Evolutionary conservation across 176 grass and related monocot species (phyloP).

Genomic region (Triticum urartu): DNA sequence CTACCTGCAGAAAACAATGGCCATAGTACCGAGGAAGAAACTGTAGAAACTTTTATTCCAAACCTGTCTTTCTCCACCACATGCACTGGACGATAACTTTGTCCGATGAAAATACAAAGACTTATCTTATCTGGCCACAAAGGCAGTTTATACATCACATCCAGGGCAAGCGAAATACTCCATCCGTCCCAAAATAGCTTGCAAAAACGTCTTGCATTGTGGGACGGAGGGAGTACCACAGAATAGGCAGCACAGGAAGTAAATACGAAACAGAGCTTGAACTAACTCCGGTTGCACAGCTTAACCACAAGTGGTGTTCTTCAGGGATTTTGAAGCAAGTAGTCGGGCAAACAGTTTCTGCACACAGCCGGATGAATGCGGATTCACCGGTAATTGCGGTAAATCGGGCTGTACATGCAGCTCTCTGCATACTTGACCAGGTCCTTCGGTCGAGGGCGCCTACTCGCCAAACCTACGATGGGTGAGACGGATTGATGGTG

Average conservation of each 20-base stretch:
- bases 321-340: background rate
- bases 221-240: no score
- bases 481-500: background rate
- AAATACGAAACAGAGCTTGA: background rate
- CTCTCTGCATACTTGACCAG: constrained; percentile 78
- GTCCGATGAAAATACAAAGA: background rate
- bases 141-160: constrained; percentile 24
- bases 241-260: background rate
- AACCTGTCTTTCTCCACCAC: constrained; percentile 1
- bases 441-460: constrained; percentile 59
- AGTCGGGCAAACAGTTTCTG: background rate
- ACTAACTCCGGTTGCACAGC: background rate
- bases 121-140: background rate
- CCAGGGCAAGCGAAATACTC: background rate
- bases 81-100: background rate
- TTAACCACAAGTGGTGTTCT: background rate
- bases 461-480: constrained; percentile 54
- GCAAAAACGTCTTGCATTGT: no score
- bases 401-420: constrained; percentile 82
- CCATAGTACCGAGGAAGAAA: constrained; percentile 34
- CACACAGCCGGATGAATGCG: background rate
- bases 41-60: constrained; percentile 28
- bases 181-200: no score
- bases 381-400: constrained; percentile 64
- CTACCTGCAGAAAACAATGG: constrained; percentile 3